Evolutionary conservation across 768 basidiomycete genomes (phyloP).

Genomic region (Rhodocollybia butyracea): DNA sequence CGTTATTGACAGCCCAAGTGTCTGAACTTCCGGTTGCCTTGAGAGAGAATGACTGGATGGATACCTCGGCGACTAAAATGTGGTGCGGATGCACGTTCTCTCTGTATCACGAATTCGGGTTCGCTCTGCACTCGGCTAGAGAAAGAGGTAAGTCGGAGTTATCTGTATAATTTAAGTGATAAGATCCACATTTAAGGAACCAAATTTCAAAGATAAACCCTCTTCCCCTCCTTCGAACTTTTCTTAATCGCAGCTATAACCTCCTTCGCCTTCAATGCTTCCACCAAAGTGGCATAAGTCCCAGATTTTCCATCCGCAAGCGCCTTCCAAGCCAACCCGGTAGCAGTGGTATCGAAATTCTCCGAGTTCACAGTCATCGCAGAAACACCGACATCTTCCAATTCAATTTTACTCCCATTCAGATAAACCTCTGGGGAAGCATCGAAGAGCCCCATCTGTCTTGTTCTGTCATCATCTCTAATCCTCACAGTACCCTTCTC

Average conservation of each 20-base stretch:
- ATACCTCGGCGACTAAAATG: too few relatives aligned
- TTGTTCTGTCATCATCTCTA: neutral
- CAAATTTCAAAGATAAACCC: neutral
- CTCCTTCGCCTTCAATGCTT: conserved; percentile 20
- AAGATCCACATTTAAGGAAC: too few relatives aligned
- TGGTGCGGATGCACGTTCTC: too few relatives aligned
- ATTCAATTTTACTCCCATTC: conserved; percentile 25
- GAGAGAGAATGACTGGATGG: too few relatives aligned
- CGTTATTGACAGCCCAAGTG: too few relatives aligned
- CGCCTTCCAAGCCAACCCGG: conserved; percentile 19
- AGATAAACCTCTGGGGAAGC: conserved; percentile 26
- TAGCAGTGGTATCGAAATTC: too few relatives aligned
- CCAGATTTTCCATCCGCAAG: conserved; percentile 19
- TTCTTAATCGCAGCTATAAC: conserved; percentile 21
- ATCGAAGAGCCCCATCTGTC: conserved; percentile 13
- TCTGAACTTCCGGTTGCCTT: too few relatives aligned
- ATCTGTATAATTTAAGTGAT: too few relatives aligned
- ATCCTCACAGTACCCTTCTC: conserved; percentile 18
- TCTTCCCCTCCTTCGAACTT: conserved; percentile 20
- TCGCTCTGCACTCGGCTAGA: too few relatives aligned
- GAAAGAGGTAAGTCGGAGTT: too few relatives aligned
- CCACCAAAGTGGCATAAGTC: conserved; percentile 24
- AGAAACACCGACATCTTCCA: neutral
- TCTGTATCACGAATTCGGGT: too few relatives aligned
- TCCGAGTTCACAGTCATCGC: too few relatives aligned